These are phyloP conservation scores for Pterocarpus macrocarpus DNA, from an alignment of 306 rosid species.

Conservation along the genomic window DNA sequence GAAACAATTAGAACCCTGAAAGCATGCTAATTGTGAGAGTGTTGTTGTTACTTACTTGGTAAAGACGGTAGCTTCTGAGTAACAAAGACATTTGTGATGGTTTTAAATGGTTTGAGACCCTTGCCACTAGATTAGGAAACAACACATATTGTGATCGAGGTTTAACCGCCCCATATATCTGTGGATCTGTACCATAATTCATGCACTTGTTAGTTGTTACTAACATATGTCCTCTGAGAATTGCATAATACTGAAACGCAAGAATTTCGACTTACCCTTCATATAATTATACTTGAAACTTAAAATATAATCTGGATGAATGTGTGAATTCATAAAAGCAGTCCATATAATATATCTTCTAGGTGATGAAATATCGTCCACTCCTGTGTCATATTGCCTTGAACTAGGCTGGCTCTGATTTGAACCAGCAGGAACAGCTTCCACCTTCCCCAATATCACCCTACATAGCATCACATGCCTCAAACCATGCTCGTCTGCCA, in stretches of 20 bases:
- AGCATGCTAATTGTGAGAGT: not conserved
- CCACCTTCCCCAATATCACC: conserved; percentile 64
- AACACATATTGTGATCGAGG: conserved; percentile 38
- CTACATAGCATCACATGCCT: conserved; percentile 64
- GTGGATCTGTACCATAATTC: conserved; percentile 48
- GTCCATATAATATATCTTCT: conserved; percentile 58
- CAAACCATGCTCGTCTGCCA: conserved; percentile 56
- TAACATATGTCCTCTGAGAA: not conserved
- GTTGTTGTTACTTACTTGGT: conserved; percentile 49
- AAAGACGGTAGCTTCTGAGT: conserved; percentile 43
- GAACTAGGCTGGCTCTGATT: conserved; percentile 60
- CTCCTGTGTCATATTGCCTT: conserved; percentile 56
- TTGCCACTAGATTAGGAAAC: conserved; percentile 54
- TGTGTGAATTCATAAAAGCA: conserved; percentile 65
- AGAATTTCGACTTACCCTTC: conserved; percentile 15
- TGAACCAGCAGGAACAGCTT: conserved; percentile 57
- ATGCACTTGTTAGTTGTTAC: not conserved
- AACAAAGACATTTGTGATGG: conserved; percentile 52
- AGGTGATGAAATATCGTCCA: conserved; percentile 55
- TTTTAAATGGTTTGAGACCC: conserved; percentile 48
- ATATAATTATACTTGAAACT: conserved; percentile 52
- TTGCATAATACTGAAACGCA: no score
- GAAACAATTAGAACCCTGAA: conserved; percentile 13
- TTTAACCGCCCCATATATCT: conserved; percentile 1
- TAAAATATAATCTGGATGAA: conserved; percentile 56